Evolutionary conservation across 2,329 filamentous ascomycete genomes (phyloP).

Genomic region (Ascocoryne sarcoides): DNA sequence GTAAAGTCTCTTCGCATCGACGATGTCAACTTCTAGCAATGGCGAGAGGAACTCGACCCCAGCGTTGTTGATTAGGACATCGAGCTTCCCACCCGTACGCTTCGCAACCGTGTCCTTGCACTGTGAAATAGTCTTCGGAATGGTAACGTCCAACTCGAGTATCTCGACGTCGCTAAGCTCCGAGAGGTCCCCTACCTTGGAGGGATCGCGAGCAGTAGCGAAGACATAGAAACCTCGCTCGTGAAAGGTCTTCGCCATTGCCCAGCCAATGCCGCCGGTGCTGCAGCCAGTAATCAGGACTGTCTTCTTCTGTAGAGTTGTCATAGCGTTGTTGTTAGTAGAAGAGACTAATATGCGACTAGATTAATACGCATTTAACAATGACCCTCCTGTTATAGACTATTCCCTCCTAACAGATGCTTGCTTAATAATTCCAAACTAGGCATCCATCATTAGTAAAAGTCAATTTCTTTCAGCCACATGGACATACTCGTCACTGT

Average conservation of each 20-base stretch:
- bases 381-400: too few species aligned
- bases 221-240: slow-evolving; percentile 31
- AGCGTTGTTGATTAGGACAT: slow-evolving; percentile 13
- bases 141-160: slow-evolving; percentile 34
- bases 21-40: slow-evolving; percentile 27
- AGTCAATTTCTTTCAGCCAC: too few species aligned
- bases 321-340: too few species aligned
- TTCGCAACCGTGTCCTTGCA: slow-evolving; percentile 21
- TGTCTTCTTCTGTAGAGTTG: too few species aligned
- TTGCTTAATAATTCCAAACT: too few species aligned
- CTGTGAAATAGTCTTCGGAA: slow-evolving; percentile 28
- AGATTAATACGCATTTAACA: too few species aligned
- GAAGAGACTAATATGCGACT: too few species aligned
- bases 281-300: slow-evolving; percentile 5
- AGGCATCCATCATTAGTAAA: too few species aligned
- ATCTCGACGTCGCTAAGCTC: slow-evolving; percentile 24
- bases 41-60: slow-evolving; percentile 2
- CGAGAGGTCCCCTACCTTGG: slow-evolving; percentile 27
- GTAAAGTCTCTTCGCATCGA: slow-evolving; percentile 26
- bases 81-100: slow-evolving; percentile 9
- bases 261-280: slow-evolving; percentile 6
- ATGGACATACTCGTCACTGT: too few species aligned
- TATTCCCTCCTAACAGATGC: too few species aligned
- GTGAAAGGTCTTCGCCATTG: slow-evolving; percentile 31
- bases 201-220: slow-evolving; percentile 32